phyloP scores from a whole-genome alignment of 2,329 filamentous ascomycete genomes.

The Hymenoscyphus linearis region DNA sequence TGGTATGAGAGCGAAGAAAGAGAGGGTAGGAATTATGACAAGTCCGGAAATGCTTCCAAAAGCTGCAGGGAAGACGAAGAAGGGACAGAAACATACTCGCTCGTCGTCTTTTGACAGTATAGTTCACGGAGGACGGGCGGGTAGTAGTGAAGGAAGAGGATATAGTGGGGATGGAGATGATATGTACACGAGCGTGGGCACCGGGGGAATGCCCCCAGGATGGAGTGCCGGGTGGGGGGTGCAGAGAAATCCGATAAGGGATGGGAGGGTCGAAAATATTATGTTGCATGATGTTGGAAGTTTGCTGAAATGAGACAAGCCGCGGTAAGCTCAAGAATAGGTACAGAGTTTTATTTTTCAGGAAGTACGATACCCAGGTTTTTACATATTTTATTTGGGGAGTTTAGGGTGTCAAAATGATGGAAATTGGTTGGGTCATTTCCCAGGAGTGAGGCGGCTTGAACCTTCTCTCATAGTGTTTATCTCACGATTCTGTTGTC shows the following conservation, averaged over 20 bases:
- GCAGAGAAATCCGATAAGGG: constrained; percentile 13
- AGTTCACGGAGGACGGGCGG: constrained; percentile 13
- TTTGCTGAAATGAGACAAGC: constrained; percentile 22
- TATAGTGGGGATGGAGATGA: constrained; percentile 10
- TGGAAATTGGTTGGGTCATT: too few relatives aligned
- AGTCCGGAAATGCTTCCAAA: constrained; percentile 19
- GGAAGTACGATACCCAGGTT: background rate
- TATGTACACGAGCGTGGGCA: constrained; percentile 9
- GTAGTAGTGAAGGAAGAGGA: constrained; percentile 12
- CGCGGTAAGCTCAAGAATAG: background rate
- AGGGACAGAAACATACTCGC: constrained; percentile 8
- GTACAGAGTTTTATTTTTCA: background rate
- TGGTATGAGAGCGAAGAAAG: constrained; percentile 17
- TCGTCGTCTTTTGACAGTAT: background rate
- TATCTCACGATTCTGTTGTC: too few relatives aligned
- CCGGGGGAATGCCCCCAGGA: constrained; percentile 16
- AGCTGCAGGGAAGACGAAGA: constrained; percentile 5
- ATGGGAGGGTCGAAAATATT: constrained; percentile 24
- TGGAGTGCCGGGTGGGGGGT: constrained; percentile 29
- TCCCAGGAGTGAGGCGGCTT: too few relatives aligned
- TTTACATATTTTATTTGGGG: background rate
- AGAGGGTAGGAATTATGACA: constrained; percentile 26
- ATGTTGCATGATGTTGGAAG: constrained; percentile 28
- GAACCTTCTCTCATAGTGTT: too few relatives aligned
- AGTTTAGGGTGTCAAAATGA: background rate